A percentile compares a stretch with the other conserved stretches of the same genome.
phyloP scores from a whole-genome alignment of 2,329 filamentous ascomycete genomes.

The Alternaria sp. region DNA sequence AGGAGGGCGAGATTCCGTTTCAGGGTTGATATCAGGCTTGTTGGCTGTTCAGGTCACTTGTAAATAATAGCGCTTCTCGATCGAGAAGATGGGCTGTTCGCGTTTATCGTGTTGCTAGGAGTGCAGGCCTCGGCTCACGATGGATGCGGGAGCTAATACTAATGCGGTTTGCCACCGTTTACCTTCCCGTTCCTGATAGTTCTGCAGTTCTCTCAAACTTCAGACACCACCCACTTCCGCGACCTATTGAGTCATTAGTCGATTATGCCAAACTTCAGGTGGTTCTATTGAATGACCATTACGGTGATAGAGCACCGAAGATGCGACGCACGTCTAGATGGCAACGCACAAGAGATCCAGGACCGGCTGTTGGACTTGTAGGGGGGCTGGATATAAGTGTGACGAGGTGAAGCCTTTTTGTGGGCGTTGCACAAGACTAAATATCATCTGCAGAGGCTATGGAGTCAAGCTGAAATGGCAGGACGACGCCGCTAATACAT shows the following conservation, averaged over 20 bases:
- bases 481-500: conserved; percentile 18
- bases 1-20: conserved; percentile 12
- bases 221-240: background rate
- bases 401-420: conserved; percentile 40
- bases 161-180: conserved; percentile 8
- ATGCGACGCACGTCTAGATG: conserved; percentile 14
- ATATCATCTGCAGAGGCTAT: conserved; percentile 40
- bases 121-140: background rate
- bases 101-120: background rate
- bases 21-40: background rate
- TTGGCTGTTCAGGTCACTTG: background rate
- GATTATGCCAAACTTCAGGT: background rate
- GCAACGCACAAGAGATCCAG: conserved; percentile 36
- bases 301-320: conserved; percentile 2
- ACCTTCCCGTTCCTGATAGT: background rate
- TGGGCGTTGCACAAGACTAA: conserved; percentile 33
- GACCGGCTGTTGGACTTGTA: conserved; percentile 43
- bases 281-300: background rate
- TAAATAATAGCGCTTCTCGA: background rate
- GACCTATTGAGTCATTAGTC: background rate
- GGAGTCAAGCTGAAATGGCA: conserved; percentile 39
- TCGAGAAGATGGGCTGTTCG: background rate
- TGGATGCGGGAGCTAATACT: conserved; percentile 2
- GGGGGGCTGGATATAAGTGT: conserved; percentile 43
- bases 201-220: background rate